Evolutionary conservation across 192 early-diverging fungal species (phyloP), one percentile per base, ranked within the genome.

Genomic region (Coemansia sp.): DNA sequence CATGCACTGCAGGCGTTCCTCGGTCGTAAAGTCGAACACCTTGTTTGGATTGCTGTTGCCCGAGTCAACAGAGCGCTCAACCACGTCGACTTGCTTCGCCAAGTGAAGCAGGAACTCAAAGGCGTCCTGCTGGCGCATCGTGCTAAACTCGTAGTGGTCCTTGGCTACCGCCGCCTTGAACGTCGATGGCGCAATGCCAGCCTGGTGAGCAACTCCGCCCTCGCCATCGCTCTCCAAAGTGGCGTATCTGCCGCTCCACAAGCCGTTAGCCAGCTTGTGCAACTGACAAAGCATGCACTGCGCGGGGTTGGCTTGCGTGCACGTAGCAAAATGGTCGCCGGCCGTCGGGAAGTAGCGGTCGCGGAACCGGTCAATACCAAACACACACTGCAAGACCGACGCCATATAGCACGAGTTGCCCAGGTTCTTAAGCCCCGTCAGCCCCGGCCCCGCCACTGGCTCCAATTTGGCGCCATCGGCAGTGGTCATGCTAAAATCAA

Each of bases 321-420:
- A 83, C 1, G 65, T 69, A 35, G 60, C 57, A 67, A 71, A 70
- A 42, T 85, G 78, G 39, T 69, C 69, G 28, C 66, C 58, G 13
- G 73, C 69, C 14, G 67, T 66, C 6, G 77, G 68, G 53, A 70
- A 68, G 39, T 85, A 90, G 79, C 93, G 85, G 25, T 93, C 84
- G 67, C 88, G 82, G 76, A 96, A 95, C 42, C 82, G 80, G 45
- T 85, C 77, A 10, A 96, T 85, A 50, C 86, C 78, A 70, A 95
- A 94, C 8, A 96, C 80, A n/a, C 90, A 87, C 81, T 99, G 97
- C 31, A 96, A 64, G 5, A 98, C 87, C 0, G 97, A 95, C 3
- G 93, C 92, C 92, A 99, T 93, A 76, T 99, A 99, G 79, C 97
- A 99, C 61, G 95, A 95, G 83, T 99, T 99, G 28, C 97, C 97